Conservation (phyloP, 495 filamentous ascomycete genomes). For the Sabuloglossum arenarium region DNA sequence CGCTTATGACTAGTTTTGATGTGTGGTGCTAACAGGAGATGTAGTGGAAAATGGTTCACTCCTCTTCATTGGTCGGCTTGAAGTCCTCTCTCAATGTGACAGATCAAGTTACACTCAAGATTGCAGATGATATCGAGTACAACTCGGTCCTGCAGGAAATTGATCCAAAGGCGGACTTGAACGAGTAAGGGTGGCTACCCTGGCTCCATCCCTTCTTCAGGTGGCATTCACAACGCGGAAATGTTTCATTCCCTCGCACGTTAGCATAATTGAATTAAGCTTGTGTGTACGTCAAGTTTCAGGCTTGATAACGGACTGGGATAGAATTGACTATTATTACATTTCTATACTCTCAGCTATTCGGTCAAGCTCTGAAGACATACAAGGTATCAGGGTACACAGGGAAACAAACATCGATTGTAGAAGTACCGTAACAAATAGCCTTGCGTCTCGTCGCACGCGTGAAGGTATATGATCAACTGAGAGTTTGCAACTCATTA, state of each 20-base stretch:
- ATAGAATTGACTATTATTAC: background rate
- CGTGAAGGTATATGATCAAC: background rate
- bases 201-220: no score
- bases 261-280: no score
- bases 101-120: conserved; percentile 74
- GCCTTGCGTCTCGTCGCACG: no score
- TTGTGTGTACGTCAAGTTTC: background rate
- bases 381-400: no score
- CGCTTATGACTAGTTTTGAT: background rate
- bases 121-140: conserved; percentile 63
- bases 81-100: conserved; percentile 68
- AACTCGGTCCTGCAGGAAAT: background rate
- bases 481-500: background rate
- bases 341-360: no score
- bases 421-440: no score
- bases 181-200: no score
- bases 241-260: background rate
- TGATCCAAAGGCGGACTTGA: background rate
- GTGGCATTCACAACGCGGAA: no score
- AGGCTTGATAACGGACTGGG: background rate
- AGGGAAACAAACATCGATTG: no score
- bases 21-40: background rate
- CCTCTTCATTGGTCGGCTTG: conserved; percentile 79
- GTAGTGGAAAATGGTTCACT: conserved; percentile 87
- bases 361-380: background rate